These are phyloP conservation scores for Penicillium pulvis DNA, from an alignment of 495 filamentous ascomycete species.

Conservation along the genomic window DNA sequence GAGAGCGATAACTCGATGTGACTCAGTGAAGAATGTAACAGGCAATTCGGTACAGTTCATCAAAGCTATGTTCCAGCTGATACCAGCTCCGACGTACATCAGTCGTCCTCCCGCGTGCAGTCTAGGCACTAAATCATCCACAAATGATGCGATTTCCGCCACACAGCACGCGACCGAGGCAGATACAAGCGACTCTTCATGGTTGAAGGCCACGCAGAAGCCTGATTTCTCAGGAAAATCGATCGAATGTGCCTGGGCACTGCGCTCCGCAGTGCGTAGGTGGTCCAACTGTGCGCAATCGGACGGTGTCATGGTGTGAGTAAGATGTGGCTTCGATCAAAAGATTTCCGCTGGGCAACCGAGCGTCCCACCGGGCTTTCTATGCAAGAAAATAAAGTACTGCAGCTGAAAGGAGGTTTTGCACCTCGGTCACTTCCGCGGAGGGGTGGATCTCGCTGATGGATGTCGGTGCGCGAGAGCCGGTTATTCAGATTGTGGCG, in stretches of 20 bases:
- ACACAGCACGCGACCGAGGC: conserved; percentile 32
- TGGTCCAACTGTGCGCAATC: not conserved
- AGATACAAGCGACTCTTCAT: conserved; percentile 36
- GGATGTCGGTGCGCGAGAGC: not conserved
- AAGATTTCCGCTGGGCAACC: too few relatives aligned
- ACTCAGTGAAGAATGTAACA: conserved; percentile 38
- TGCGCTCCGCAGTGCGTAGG: not conserved
- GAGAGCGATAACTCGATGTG: conserved; percentile 35
- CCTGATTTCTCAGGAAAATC: conserved; percentile 36
- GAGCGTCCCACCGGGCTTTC: too few relatives aligned
- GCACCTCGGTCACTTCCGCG: not conserved
- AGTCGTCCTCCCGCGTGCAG: conserved; percentile 37
- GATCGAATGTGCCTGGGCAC: conserved; percentile 14
- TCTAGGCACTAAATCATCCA: conserved; percentile 32
- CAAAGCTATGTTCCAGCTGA: conserved; percentile 39
- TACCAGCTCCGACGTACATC: conserved; percentile 44
- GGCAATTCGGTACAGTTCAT: conserved; percentile 43
- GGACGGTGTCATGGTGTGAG: not conserved
- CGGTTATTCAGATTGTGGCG: too few relatives aligned
- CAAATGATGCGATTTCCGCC: conserved; percentile 31
- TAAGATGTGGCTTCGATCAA: not conserved
- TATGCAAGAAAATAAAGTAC: too few relatives aligned
- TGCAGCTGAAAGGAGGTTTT: not conserved
- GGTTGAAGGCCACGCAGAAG: conserved; percentile 37
- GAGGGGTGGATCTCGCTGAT: too few relatives aligned